These are phyloP conservation scores for Rhizophora apiculata DNA, from an alignment of 345 rosid genomes.

Conservation along the genomic window DNA sequence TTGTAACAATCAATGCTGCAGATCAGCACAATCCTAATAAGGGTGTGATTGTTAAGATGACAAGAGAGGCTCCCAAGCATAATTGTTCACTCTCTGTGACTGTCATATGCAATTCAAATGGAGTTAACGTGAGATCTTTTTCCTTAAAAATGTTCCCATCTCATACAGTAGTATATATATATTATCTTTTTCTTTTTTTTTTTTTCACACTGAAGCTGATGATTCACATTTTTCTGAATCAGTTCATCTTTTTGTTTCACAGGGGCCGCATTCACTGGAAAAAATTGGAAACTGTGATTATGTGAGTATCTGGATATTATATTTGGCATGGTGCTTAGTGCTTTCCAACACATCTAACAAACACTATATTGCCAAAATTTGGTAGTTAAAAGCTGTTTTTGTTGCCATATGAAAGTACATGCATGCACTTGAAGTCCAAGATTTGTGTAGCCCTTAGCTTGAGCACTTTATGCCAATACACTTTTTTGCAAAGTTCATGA, in stretches of 20 bases:
- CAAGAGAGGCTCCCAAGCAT: constrained; percentile 28
- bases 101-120: constrained; percentile 62
- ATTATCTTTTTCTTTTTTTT: not conserved
- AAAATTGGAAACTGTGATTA: constrained; percentile 63
- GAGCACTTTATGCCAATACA: not conserved
- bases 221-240: constrained; percentile 8
- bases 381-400: not conserved
- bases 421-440: not conserved
- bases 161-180: constrained; percentile 5
- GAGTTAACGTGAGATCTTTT: constrained; percentile 54
- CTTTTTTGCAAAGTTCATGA: not conserved
- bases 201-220: not conserved
- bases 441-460: not conserved
- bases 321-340: not conserved
- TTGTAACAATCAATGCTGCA: constrained; percentile 28
- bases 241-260: constrained; percentile 25
- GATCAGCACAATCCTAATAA: constrained; percentile 68
- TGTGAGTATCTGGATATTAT: constrained; percentile 49
- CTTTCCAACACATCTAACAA: not conserved
- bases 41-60: constrained; percentile 81
- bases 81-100: constrained; percentile 84
- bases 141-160: constrained; percentile 12
- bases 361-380: not conserved
- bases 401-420: not conserved
- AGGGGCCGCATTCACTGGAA: constrained; percentile 70